phyloP scores from a whole-genome alignment of 768 basidiomycete genomes.

The Panellus pusillus region DNA sequence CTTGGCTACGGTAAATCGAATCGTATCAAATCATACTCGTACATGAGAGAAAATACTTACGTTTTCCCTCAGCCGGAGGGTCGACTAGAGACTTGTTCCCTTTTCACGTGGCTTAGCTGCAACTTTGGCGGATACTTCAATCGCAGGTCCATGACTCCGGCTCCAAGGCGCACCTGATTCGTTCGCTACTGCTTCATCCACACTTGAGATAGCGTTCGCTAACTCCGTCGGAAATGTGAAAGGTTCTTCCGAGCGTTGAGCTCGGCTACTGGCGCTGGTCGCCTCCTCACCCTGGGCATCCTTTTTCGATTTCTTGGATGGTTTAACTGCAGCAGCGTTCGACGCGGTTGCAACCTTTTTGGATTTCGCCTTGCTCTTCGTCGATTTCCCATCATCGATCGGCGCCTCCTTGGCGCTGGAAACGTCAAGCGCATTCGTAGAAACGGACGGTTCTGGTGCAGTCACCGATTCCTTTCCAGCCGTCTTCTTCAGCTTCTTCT shows the following conservation, averaged over 20 bases:
- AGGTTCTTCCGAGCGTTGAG: not conserved
- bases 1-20: not conserved
- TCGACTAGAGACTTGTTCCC: not conserved
- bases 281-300: not conserved
- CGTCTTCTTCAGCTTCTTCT: conserved; percentile 15
- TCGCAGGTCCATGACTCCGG: too few species aligned
- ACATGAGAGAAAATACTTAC: not conserved
- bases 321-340: not conserved
- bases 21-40: not conserved
- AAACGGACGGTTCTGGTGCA: not conserved
- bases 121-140: too few species aligned
- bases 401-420: not conserved
- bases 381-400: not conserved
- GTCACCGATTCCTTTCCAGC: not conserved
- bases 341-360: conserved; percentile 7
- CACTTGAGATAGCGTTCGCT: not conserved
- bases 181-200: not conserved
- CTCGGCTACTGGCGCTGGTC: not conserved
- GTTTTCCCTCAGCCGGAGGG: not conserved
- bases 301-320: conserved; percentile 11
- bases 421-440: not conserved
- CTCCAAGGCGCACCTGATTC: not conserved
- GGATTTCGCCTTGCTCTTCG: conserved; percentile 5
- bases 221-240: conserved; percentile 5
- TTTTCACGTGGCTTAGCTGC: too few species aligned